phyloP scores from a whole-genome alignment of 1,284 basidiomycete species.

The Cronartium quercuum region DNA sequence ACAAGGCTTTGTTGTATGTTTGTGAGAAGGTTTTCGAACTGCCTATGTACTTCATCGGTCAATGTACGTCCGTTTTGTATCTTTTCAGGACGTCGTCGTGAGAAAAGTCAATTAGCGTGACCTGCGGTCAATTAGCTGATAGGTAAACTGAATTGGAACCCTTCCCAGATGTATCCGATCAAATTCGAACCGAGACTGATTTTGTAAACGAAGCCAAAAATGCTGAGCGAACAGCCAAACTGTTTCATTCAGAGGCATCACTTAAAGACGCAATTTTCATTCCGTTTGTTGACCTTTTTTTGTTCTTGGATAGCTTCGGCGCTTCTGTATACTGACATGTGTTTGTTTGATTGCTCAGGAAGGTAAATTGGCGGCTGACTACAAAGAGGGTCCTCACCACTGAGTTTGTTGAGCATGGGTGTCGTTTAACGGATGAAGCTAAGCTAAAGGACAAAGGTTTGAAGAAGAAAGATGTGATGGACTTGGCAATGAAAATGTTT shows the following conservation, averaged over 20 bases:
- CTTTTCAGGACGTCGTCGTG: background rate
- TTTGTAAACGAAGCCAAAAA: slow-evolving; percentile 69
- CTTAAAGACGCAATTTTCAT: slow-evolving; percentile 68
- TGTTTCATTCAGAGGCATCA: slow-evolving; percentile 60
- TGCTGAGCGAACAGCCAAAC: slow-evolving; percentile 58
- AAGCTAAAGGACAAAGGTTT: slow-evolving; percentile 50
- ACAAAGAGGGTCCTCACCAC: slow-evolving; percentile 17
- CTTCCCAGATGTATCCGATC: slow-evolving; percentile 68
- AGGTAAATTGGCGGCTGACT: slow-evolving; percentile 22
- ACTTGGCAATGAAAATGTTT: slow-evolving; percentile 56
- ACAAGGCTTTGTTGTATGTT: slow-evolving; percentile 45
- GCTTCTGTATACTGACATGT: background rate
- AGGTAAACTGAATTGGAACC: too few species aligned
- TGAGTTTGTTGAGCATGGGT: slow-evolving; percentile 10
- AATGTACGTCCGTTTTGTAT: slow-evolving; percentile 48
- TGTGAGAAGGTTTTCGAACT: slow-evolving; percentile 59
- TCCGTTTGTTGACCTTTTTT: slow-evolving; percentile 51
- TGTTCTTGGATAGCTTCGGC: background rate
- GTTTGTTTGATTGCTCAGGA: background rate
- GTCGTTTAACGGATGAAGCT: slow-evolving; percentile 11
- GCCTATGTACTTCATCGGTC: slow-evolving; percentile 67
- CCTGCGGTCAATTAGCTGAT: too few species aligned
- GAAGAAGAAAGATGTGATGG: slow-evolving; percentile 54
- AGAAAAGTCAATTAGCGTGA: too few species aligned
- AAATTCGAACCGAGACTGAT: slow-evolving; percentile 72